phyloP scores from a whole-genome alignment of 2,329 filamentous ascomycete species.

The Scolecobasidium constrictum region DNA sequence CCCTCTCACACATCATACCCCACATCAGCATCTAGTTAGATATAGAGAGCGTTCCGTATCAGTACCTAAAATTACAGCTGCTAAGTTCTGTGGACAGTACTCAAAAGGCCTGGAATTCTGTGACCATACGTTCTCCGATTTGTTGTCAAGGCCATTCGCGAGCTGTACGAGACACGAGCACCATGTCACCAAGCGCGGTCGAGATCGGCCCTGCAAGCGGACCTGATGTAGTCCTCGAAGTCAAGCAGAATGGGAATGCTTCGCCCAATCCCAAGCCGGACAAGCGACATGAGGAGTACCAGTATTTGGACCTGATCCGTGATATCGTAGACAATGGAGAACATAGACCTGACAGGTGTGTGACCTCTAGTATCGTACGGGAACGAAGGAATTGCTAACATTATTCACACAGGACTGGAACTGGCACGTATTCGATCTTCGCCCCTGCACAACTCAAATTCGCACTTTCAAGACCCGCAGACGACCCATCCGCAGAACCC shows the following conservation, averaged over 20 bases:
- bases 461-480: slow-evolving; percentile 52
- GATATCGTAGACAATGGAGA: slow-evolving; percentile 77
- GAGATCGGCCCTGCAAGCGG: slow-evolving; percentile 19
- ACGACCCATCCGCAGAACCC: slow-evolving; percentile 27
- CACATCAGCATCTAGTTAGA: too few relatives aligned
- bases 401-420: slow-evolving; percentile 58
- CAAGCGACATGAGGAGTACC: slow-evolving; percentile 67
- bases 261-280: background rate
- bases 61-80: too few relatives aligned
- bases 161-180: too few relatives aligned
- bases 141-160: too few relatives aligned
- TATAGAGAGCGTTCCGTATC: too few relatives aligned
- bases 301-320: slow-evolving; percentile 84
- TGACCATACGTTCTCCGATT: too few relatives aligned
- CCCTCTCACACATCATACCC: too few relatives aligned
- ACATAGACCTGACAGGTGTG: slow-evolving; percentile 72
- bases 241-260: slow-evolving; percentile 8
- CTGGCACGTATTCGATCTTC: slow-evolving; percentile 82
- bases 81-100: too few relatives aligned
- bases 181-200: slow-evolving; percentile 12
- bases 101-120: too few relatives aligned
- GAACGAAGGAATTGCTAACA: background rate
- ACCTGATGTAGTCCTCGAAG: slow-evolving; percentile 15
- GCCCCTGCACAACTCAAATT: slow-evolving; percentile 82
- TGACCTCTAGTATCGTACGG: background rate